A percentile compares a stretch with the other conserved stretches of the same genome.
phyloP scores from a whole-genome alignment of 148 eudicot genomes.

The Dianthus caryophyllus region DNA sequence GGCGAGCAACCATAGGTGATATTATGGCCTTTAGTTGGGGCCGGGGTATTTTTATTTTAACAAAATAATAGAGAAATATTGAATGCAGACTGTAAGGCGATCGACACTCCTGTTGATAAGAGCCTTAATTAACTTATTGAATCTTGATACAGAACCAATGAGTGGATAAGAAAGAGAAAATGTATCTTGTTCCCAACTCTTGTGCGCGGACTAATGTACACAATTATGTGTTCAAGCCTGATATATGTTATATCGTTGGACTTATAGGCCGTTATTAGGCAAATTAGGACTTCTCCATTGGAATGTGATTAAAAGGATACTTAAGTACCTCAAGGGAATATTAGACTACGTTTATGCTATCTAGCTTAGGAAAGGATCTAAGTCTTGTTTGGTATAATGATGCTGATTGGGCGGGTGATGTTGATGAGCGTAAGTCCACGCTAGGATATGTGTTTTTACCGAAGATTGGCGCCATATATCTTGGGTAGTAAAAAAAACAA shows the following conservation, averaged over 20 bases:
- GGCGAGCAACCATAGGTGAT: too few relatives aligned
- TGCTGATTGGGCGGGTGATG: not conserved
- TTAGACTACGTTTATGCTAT: not conserved
- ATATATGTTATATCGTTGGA: not conserved
- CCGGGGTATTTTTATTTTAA: too few relatives aligned
- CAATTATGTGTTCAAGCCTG: not conserved
- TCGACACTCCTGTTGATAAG: not conserved
- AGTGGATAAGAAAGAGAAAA: not conserved
- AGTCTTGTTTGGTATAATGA: not conserved
- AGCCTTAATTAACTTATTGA: not conserved
- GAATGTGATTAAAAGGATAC: not conserved
- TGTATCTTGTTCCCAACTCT: not conserved
- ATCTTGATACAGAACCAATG: not conserved
- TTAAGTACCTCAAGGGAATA: not conserved
- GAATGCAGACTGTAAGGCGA: not conserved
- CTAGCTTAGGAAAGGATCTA: not conserved
- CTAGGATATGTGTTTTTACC: not conserved
- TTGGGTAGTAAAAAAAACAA: not conserved
- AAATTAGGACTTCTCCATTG: not conserved
- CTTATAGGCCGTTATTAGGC: not conserved
- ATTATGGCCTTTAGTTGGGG: too few relatives aligned
- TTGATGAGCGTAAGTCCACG: not conserved
- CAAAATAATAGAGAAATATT: not conserved
- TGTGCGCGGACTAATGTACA: not conserved
- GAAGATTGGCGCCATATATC: not conserved